phyloP scores from a whole-genome alignment of 2,329 filamentous ascomycete species.

The Penicillium sumatraense region DNA sequence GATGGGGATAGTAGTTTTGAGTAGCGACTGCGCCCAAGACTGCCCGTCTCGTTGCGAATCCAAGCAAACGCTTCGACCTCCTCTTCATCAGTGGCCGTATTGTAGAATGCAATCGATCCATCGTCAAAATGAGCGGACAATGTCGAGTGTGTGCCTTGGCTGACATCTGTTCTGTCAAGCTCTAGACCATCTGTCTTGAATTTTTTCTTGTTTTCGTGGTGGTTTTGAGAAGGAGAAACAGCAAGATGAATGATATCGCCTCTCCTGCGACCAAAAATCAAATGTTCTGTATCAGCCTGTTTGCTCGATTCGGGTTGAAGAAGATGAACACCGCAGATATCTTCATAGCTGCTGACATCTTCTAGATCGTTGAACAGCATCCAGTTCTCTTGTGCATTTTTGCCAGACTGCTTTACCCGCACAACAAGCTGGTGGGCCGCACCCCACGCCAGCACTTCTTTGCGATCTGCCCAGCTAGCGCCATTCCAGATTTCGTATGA shows the following conservation, averaged over 20 bases:
- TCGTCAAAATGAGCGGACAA: slow-evolving; percentile 59
- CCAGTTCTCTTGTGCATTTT: slow-evolving; percentile 47
- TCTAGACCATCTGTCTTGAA: slow-evolving; percentile 50
- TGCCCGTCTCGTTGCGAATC: slow-evolving; percentile 24
- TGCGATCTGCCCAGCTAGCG: slow-evolving; percentile 53
- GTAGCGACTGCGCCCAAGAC: slow-evolving; percentile 49
- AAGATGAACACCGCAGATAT: slow-evolving; percentile 62
- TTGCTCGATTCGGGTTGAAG: slow-evolving; percentile 49
- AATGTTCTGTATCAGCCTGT: slow-evolving; percentile 44
- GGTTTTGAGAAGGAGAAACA: slow-evolving; percentile 35
- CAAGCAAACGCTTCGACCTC: slow-evolving; percentile 43
- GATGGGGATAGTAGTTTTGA: slow-evolving; percentile 57
- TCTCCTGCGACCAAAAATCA: slow-evolving; percentile 62
- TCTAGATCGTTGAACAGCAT: slow-evolving; percentile 57
- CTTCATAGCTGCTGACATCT: slow-evolving; percentile 59
- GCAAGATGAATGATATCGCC: slow-evolving; percentile 54
- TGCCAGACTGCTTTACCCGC: slow-evolving; percentile 52
- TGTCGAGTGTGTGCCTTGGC: slow-evolving; percentile 44
- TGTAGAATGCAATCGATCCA: slow-evolving; percentile 53
- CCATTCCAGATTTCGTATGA: slow-evolving; percentile 60
- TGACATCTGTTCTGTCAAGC: slow-evolving; percentile 56
- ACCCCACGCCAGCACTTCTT: slow-evolving; percentile 64
- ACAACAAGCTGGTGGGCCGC: slow-evolving; percentile 62
- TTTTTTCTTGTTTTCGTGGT: slow-evolving; percentile 40
- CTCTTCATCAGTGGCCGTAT: slow-evolving; percentile 37